Base-by-base conservation (phyloP, 345 rosid genomes). In the Punica granatum region DNA sequence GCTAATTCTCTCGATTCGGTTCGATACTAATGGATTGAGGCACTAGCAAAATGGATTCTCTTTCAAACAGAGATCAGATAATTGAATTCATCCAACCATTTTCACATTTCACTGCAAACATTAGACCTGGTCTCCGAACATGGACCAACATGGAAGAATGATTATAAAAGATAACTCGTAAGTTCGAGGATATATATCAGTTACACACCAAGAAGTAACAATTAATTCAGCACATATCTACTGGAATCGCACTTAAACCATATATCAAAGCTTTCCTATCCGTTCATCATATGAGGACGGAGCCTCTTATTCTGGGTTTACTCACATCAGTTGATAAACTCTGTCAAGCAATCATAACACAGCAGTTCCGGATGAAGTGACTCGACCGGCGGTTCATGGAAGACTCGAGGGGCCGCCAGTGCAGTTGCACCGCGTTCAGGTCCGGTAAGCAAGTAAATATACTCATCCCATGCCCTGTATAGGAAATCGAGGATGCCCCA, bases 291-390 rank as follows among this genome's bases (percentile, higher is more conserved):
- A n/a, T n/a, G n/a, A n/a, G 25, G 53, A 18, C 16, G n/a, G 4
- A 18, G n/a, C 25, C 53, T 48, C 53, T 16, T 48, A 48, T 48
- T 18, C 25, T n/a, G 6, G 53, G 53, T n/a, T 11, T 41, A 41
- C 44, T 41, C 44, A 2, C 53, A 18, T 18, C 18, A 18, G 53
- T 18, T 25, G 13, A 2, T 3, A 13, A 2, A 8, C 23, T 56
- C 16, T n/a, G 12, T 70, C 68, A 70, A 36, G 96, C 90, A 43
- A 81, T 74, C 98, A 92, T 88, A 23, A 90, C 89, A 69, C 88
- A 86, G 74, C 98, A 92, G 74, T 92, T 92, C 11, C 70, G 75
- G 65, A 92, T 88, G 67, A 86, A 92, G 77, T 84, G 88, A 70
- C 86, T 88, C 13, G 87, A 86, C 67, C 77, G 72, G 74, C 77